Conservation (phyloP, 2,329 filamentous ascomycete species). For the Aspergillus tubingensis region DNA sequence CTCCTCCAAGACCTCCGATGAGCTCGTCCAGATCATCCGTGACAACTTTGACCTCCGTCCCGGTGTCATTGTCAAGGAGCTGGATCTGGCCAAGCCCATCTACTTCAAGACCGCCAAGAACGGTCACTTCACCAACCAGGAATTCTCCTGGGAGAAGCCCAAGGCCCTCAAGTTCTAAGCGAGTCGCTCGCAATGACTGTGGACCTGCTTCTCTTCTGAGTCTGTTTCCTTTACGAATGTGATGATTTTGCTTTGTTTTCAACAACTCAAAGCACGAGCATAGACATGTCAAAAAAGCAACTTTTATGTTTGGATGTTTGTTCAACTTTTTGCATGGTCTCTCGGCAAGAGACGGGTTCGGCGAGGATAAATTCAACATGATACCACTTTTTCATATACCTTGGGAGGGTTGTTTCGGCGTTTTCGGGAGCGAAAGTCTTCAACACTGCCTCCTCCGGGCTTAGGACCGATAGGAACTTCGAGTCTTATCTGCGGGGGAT, state of each 20-base stretch:
- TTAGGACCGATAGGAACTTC: conserved; percentile 15
- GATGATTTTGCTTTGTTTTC: conserved; percentile 53
- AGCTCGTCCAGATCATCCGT: conserved; percentile 92
- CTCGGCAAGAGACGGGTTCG: conserved; percentile 35
- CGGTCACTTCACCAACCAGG: conserved; percentile 99
- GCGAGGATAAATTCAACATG: conserved; percentile 52
- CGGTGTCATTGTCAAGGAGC: conserved; percentile 97
- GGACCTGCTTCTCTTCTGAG: conserved; percentile 21
- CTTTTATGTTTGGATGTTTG: conserved; percentile 30
- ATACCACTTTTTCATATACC: conserved; percentile 47
- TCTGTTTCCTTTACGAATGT: conserved; percentile 42
- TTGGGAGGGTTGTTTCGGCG: conserved; percentile 45
- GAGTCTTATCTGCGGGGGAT: conserved; percentile 6
- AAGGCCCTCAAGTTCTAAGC: conserved; percentile 89
- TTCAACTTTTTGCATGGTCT: conserved; percentile 44
- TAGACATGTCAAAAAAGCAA: conserved; percentile 40
- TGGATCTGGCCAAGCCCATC: conserved; percentile 92
- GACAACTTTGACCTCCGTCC: conserved; percentile 97
- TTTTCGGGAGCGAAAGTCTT: conserved; percentile 46
- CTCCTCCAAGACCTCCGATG: conserved; percentile 80
- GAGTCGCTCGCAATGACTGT: conserved; percentile 20
- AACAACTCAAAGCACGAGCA: conserved; percentile 53
- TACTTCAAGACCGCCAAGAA: conserved; percentile 99
- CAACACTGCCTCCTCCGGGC: conserved; percentile 37
- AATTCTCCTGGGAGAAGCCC: conserved; percentile 97